Evolutionary conservation across 2,329 filamentous ascomycete species (phyloP).

Genomic region (Aspergillus novofumigatus): DNA sequence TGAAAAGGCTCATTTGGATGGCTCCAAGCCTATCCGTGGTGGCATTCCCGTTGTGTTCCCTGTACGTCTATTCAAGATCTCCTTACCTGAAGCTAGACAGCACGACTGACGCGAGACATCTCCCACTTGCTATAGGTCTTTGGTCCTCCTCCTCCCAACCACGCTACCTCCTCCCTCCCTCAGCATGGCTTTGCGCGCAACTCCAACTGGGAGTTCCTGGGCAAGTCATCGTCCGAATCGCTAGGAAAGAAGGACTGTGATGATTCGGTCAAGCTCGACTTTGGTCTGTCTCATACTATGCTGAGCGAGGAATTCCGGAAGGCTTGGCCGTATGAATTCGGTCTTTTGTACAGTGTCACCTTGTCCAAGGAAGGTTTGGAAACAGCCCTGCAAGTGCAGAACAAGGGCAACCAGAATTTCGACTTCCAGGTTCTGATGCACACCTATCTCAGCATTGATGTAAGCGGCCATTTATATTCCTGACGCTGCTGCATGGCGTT

Average conservation of each 20-base stretch:
- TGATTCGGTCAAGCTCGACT: conserved; percentile 85
- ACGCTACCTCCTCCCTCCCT: conserved; percentile 72
- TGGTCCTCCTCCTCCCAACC: conserved; percentile 71
- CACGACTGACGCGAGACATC: conserved; percentile 3
- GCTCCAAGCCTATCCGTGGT: conserved; percentile 82
- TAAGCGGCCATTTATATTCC: conserved; percentile 43
- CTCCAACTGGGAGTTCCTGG: conserved; percentile 79
- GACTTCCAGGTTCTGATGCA: conserved; percentile 91
- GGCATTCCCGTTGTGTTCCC: conserved; percentile 93
- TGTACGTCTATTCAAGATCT: conserved; percentile 49
- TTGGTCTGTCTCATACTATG: conserved; percentile 74
- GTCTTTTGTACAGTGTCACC: conserved; percentile 88
- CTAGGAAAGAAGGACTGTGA: conserved; percentile 44
- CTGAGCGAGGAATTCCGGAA: conserved; percentile 64
- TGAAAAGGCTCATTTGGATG: conserved; percentile 74
- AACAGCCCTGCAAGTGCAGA: conserved; percentile 81
- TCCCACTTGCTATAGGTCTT: conserved; percentile 58
- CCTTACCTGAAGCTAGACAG: conserved; percentile 5
- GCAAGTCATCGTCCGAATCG: conserved; percentile 42
- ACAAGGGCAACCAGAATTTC: conserved; percentile 76
- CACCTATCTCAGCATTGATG: conserved; percentile 78
- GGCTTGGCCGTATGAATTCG: conserved; percentile 83
- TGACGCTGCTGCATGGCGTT: neutral
- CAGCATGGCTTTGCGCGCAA: conserved; percentile 95
- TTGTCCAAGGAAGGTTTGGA: conserved; percentile 69